Percentiles rank a stretch among this genome's conserved stretches.
These are phyloP conservation scores for Hemerocallis citrina DNA, from an alignment of 106 monocot species.

Conservation along the genomic window DNA sequence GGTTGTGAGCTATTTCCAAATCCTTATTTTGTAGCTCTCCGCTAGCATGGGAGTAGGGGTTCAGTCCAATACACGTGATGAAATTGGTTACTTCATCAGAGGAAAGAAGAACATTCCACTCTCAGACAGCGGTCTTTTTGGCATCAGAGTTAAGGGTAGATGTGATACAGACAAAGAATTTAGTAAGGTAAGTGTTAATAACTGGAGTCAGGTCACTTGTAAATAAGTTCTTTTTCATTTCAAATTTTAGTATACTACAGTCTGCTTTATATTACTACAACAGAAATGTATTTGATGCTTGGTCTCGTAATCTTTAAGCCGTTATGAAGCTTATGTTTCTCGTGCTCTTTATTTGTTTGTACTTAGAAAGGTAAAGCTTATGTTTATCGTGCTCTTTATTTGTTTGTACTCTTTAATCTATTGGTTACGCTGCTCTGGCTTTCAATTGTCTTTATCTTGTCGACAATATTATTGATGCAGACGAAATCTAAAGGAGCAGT, in stretches of 20 bases:
- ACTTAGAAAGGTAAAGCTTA: no score
- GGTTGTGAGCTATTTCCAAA: not conserved
- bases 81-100: conserved; percentile 44
- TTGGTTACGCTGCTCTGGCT: no score
- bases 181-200: conserved; percentile 31
- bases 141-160: conserved; percentile 67
- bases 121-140: conserved; percentile 31
- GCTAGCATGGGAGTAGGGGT: conserved; percentile 54
- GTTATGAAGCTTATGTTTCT: no score
- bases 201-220: not conserved
- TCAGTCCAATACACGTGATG: conserved; percentile 28
- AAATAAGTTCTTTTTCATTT: not conserved
- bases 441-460: no score
- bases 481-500: conserved; percentile 37
- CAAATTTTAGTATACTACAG: no score
- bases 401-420: no score
- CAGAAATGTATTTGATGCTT: no score
- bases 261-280: no score
- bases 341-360: no score
- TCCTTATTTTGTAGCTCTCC: conserved; percentile 30
- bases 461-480: no score
- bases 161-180: conserved; percentile 62
- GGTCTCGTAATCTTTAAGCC: no score
- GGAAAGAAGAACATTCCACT: conserved; percentile 67
- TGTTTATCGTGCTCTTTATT: no score